Conservation (phyloP, 1,284 basidiomycete species). For the Termitomyces sp. region DNA sequence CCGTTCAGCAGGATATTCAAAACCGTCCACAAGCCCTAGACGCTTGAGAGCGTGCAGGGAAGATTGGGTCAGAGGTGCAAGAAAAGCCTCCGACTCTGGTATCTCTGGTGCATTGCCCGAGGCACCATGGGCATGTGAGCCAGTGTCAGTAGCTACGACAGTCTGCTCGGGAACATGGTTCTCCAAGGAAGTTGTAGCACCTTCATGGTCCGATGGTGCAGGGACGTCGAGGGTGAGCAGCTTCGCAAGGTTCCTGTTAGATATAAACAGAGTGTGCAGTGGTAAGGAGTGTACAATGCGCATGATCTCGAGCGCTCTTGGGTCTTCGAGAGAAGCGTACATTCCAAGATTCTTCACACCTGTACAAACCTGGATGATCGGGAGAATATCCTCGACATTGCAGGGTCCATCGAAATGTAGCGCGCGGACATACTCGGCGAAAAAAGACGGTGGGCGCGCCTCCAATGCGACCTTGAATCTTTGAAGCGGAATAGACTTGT, state of each 20-base stretch:
- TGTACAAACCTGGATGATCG: constrained; percentile 14
- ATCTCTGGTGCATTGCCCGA: background rate
- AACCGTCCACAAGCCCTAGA: background rate
- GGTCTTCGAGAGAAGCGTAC: constrained; percentile 9
- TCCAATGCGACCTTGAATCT: constrained; percentile 10
- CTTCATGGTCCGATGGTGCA: background rate
- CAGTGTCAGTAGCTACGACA: background rate
- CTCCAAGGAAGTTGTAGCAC: background rate
- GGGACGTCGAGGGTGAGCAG: background rate
- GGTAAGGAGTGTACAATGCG: constrained; percentile 11
- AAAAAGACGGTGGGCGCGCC: constrained; percentile 15
- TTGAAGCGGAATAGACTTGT: constrained; percentile 5
- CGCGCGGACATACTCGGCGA: constrained; percentile 15
- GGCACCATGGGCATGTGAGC: background rate
- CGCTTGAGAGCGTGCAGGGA: constrained; percentile 1
- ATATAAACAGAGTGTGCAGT: constrained; percentile 16
- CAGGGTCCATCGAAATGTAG: constrained; percentile 15
- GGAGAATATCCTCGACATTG: constrained; percentile 8
- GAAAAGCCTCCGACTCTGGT: background rate
- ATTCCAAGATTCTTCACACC: constrained; percentile 17
- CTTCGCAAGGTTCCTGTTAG: constrained; percentile 6
- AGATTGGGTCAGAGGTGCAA: background rate
- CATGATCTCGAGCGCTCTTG: constrained; percentile 1
- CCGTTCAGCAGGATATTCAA: background rate
- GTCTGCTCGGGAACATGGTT: background rate